Conservation (phyloP, 169 alveolate species). For the Cryptosporidium muris region DNA sequence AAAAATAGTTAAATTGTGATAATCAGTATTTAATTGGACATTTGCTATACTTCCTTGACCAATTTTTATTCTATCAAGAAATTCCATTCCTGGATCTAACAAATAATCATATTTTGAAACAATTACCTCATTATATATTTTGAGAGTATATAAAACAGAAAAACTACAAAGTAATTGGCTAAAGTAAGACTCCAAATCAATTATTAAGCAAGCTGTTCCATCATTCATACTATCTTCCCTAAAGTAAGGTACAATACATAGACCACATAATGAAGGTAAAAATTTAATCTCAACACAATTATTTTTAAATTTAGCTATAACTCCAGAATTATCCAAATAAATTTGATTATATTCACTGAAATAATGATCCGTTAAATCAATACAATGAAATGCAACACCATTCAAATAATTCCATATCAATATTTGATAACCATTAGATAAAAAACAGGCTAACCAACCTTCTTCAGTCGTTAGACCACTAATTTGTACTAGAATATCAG, state of each 20-base stretch:
- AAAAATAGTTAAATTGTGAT: slow-evolving; percentile 15
- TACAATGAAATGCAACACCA: slow-evolving; percentile 39
- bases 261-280: slow-evolving; percentile 6
- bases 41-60: slow-evolving; percentile 59
- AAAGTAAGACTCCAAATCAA: slow-evolving; percentile 27
- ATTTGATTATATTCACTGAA: background rate
- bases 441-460: slow-evolving; percentile 26
- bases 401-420: slow-evolving; percentile 44
- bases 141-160: slow-evolving; percentile 8
- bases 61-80: slow-evolving; percentile 7
- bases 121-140: background rate
- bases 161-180: slow-evolving; percentile 26
- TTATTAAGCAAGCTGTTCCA: background rate
- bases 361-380: slow-evolving; percentile 5
- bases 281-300: slow-evolving; percentile 10
- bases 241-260: background rate
- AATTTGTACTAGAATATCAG: background rate
- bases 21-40: slow-evolving; percentile 43
- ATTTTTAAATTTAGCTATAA: too few species aligned
- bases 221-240: background rate
- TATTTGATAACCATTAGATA: background rate
- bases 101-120: background rate
- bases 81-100: slow-evolving; percentile 41
- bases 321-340: background rate
- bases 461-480: slow-evolving; percentile 4